Evolutionary conservation across 2,329 filamentous ascomycete genomes (phyloP), one percentile per base, ranked within the genome.

Genomic region (Aphanocladium album): DNA sequence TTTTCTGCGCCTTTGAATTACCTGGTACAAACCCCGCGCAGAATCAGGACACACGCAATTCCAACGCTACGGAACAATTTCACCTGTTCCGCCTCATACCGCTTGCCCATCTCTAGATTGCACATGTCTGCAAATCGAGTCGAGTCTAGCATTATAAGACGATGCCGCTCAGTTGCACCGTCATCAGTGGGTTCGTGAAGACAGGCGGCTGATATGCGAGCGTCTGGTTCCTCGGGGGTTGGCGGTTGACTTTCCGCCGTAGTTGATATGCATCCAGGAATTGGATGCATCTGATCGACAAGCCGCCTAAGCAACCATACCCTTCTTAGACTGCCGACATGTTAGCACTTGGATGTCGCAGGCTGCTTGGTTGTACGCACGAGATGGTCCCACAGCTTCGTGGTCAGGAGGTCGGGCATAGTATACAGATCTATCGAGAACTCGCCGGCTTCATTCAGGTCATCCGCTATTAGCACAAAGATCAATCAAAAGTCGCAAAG

Each of bases 401-500:
- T 96, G 72, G 95, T 89, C 41, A 98, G 82, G 30, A 80, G 77
- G 66, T 98, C 95, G 1, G 95, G 93, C 65, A 99, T 86, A n/a
- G 95, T 98, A 78, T 96, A 98, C 62, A 99, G 83, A 71, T 99
- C 95, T 67, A 99, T 93, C 63, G 96, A 95, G 79, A 99, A 99
- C 77, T 99, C 95, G 70, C 95, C 95, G 71, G 93, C 92, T 83
- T 74, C 68, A 70, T 64, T 64, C 60, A 74, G 71, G 68, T 75
- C 66, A 69, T 71, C 58, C 63, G 68, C 67, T 72, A 69, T 75
- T 70, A 74, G 73, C 62, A 46, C 45, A 57, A 47, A 45, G 21
- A 60, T 57, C 53, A 60, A 66, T 65, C 67, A 67, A 68, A 61
- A 27, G 55, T 35, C 50, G 51, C 54, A 50, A 53, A 61, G 53